Base-by-base conservation (phyloP, 805 yeast species). In the Monosporozyma aerobia region DNA sequence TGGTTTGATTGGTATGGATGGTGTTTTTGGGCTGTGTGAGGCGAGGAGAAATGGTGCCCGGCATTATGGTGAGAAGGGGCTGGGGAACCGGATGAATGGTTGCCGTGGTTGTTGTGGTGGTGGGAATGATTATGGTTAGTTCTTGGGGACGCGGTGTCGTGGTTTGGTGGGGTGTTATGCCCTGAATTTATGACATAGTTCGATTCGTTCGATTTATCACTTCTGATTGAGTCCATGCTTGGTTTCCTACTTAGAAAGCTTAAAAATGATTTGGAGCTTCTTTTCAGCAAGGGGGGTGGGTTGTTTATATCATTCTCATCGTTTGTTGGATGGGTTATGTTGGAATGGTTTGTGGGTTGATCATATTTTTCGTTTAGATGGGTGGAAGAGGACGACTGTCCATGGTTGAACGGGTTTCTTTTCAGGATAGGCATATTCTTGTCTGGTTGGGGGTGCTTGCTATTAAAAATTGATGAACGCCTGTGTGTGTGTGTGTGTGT, bases 221-320 rank as follows among this genome's bases (percentile, higher is more conserved):
- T 64, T 55, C 61, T 63, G 14, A 63, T 51, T 1, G 69, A 65
- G 30, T 66, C 70, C 47, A 60, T 58, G 46, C 67, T 62, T 41
- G 62, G 67, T 44, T 65, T 63, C 52, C 63, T 59, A 53, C 61
- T 61, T 55, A 65, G 62, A 44, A 66, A 66, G 46, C 59, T 63
- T 48, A 66, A 51, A 52, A 66, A 63, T 16, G 69, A 64, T 50
- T 63, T 63, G 9, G 67, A 62, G 30, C 56, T 56, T 43, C 63
- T 59, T 16, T 57, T 54, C 33, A 58, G 48, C 13, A 58, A 49
- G 3, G 58, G 56, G 7, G 58, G 56, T 5, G 35, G 32, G 11
- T 47, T 39, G 29, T 32, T 35, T 19, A 19, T 33, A 7, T 47
- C 27, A 43, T 27, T 25, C 35, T 33, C 19, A 22, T 22, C 3